Conservation (phyloP, 108 stramenopile species). For the Skeletonema menzelii region DNA sequence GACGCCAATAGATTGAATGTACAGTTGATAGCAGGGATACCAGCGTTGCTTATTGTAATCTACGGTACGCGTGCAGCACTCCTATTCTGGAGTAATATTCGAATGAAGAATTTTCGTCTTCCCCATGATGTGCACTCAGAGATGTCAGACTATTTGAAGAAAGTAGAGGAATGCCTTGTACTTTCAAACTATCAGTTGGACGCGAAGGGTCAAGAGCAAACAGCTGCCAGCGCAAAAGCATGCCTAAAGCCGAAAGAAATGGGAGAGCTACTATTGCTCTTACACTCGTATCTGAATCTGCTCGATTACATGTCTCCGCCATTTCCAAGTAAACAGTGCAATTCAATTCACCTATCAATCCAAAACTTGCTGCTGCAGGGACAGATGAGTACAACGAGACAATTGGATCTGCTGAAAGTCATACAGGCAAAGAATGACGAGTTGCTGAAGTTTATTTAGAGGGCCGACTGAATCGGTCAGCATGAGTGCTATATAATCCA, state of each 20-base stretch:
- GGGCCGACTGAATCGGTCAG: not conserved
- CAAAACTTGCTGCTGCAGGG: slow-evolving; percentile 60
- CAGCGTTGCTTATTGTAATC: slow-evolving; percentile 61
- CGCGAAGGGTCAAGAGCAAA: not conserved
- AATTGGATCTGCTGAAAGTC: slow-evolving; percentile 44
- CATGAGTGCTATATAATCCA: not conserved
- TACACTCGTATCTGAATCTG: slow-evolving; percentile 72
- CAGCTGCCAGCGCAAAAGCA: not conserved
- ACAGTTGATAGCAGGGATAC: slow-evolving; percentile 74
- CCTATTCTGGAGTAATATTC: slow-evolving; percentile 63
- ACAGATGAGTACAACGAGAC: slow-evolving; percentile 44
- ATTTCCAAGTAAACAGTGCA: slow-evolving; percentile 63
- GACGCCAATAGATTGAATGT: slow-evolving; percentile 77
- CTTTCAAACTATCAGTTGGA: slow-evolving; percentile 44
- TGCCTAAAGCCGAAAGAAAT: slow-evolving; percentile 53
- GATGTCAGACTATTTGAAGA: slow-evolving; percentile 71
- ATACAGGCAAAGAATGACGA: slow-evolving; percentile 48
- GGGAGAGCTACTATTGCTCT: slow-evolving; percentile 66
- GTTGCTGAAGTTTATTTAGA: slow-evolving; percentile 31
- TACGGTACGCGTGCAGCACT: slow-evolving; percentile 63
- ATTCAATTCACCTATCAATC: slow-evolving; percentile 66
- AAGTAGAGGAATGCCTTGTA: slow-evolving; percentile 62
- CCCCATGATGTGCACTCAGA: slow-evolving; percentile 69
- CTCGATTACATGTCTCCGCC: slow-evolving; percentile 78
- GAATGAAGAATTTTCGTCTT: slow-evolving; percentile 69